phyloP scores from a whole-genome alignment of 2,329 filamentous ascomycete species.

The Bipolaris victoriae region DNA sequence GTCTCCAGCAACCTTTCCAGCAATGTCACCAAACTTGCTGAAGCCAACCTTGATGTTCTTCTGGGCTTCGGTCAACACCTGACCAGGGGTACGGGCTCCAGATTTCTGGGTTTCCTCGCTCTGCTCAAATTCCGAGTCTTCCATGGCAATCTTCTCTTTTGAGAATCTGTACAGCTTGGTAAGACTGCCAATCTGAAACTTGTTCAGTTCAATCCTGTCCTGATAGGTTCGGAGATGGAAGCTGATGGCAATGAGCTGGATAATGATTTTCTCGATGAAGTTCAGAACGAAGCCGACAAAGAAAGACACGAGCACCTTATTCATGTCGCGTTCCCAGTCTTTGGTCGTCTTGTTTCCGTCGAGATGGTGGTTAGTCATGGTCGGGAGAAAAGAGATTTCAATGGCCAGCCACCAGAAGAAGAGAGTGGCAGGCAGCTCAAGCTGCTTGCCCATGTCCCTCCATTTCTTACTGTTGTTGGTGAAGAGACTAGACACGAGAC shows the following conservation, averaged over 20 bases:
- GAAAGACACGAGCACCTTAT: slow-evolving; percentile 85
- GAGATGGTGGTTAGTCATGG: slow-evolving; percentile 70
- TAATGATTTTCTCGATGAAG: slow-evolving; percentile 88
- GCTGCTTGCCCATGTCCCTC: slow-evolving; percentile 82
- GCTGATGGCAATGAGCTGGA: slow-evolving; percentile 91
- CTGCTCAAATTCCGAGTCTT: slow-evolving; percentile 78
- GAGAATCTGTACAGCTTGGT: slow-evolving; percentile 70
- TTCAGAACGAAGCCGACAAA: slow-evolving; percentile 83
- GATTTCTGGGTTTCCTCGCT: slow-evolving; percentile 52
- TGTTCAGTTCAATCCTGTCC: slow-evolving; percentile 89
- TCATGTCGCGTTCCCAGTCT: slow-evolving; percentile 76
- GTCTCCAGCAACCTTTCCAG: slow-evolving; percentile 85
- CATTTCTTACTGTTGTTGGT: slow-evolving; percentile 93
- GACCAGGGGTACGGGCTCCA: slow-evolving; percentile 76
- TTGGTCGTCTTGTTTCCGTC: slow-evolving; percentile 60
- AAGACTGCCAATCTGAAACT: slow-evolving; percentile 78
- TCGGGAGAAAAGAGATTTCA: slow-evolving; percentile 83
- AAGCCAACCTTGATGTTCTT: slow-evolving; percentile 77
- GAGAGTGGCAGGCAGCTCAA: slow-evolving; percentile 83
- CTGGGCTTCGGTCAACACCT: slow-evolving; percentile 70
- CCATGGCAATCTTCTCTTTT: slow-evolving; percentile 68
- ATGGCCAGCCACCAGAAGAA: slow-evolving; percentile 94
- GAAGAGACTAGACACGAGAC: slow-evolving; percentile 72
- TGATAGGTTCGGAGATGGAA: slow-evolving; percentile 92
- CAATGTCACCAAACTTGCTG: slow-evolving; percentile 82